phyloP scores from a whole-genome alignment of 192 early-diverging fungal genomes.

The Coemansia reversa region DNA sequence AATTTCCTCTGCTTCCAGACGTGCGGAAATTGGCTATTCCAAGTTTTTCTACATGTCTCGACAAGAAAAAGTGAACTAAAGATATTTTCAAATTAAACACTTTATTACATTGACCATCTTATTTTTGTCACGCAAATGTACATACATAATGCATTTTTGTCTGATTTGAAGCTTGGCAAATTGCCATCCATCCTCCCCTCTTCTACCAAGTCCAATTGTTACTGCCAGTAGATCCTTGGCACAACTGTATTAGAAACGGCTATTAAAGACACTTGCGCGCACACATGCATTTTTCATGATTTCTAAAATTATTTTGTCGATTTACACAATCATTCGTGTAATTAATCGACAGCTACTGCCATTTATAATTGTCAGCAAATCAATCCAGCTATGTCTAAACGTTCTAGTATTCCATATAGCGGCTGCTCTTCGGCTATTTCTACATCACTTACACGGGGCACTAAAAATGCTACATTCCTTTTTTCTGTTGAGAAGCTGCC shows the following conservation, averaged over 20 bases:
- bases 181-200: background rate
- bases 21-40: too few relatives aligned
- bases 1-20: background rate
- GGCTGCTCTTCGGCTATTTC: background rate
- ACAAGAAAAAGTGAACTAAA: too few relatives aligned
- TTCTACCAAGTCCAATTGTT: background rate
- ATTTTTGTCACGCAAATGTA: background rate
- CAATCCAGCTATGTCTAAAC: background rate
- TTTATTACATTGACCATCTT: background rate
- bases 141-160: background rate
- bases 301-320: background rate
- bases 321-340: background rate
- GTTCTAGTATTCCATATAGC: background rate
- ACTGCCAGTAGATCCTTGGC: background rate
- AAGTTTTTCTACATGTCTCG: background rate
- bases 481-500: background rate
- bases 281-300: background rate
- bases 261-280: background rate
- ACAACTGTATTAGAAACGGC: background rate
- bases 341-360: background rate
- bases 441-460: background rate
- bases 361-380: background rate
- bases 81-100: too few relatives aligned
- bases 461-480: background rate
- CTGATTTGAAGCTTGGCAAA: background rate